Evolutionary conservation across 192 early-diverging fungal genomes (phyloP), one percentile per base, ranked within the genome.

Genomic region (Gorgonomyces haynaldii): DNA sequence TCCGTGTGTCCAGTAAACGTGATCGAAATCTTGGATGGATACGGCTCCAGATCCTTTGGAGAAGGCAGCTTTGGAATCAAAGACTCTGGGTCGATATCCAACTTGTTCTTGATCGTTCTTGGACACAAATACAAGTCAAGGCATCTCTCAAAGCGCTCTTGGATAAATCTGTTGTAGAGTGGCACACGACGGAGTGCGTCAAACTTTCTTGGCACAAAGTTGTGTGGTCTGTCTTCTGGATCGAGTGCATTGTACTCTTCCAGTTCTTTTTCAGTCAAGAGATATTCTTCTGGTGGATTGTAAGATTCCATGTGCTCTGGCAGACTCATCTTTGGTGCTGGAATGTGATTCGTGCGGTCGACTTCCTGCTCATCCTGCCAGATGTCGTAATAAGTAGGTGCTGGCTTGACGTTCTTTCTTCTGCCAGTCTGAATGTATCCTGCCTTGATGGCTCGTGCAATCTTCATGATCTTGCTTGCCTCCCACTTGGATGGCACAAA

Each of bases 41-140:
- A 98, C 3, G 96, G 96, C 42, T 81, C 82, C 45, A 98, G 75
- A 53, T 96, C 93, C 53, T 83, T 83, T 9, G 94, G 93, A 39
- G 79, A 85, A 22, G 96, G 96, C 20, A 98, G 80, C 63, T 91
- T 91, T 43, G 93, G 96, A 38, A 96, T 82, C 29, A 98, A 75
- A 28, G 82, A 84, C 58, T 96, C 93, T 17, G 85, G 81, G 56
- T 97, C 84, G 44, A 91, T 78, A 35, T 93, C 70, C 39, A 88
- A 58, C 50, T 80, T 83, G 57, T 94, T 91, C 63, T 84, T 88
- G 36, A 75, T 58, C 39, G 86, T 70, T 54, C 96, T 86, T 22
- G 96, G 96, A 22, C 89, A 88, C 41, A 98, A 69, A 57, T 98
- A 98, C 44, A 98, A 68, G 58, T 98, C 96, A 53, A 98, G 73